These are phyloP conservation scores for Tetrastigma voinierianum DNA, from an alignment of 164 flowering plant species.

Conservation along the genomic window DNA sequence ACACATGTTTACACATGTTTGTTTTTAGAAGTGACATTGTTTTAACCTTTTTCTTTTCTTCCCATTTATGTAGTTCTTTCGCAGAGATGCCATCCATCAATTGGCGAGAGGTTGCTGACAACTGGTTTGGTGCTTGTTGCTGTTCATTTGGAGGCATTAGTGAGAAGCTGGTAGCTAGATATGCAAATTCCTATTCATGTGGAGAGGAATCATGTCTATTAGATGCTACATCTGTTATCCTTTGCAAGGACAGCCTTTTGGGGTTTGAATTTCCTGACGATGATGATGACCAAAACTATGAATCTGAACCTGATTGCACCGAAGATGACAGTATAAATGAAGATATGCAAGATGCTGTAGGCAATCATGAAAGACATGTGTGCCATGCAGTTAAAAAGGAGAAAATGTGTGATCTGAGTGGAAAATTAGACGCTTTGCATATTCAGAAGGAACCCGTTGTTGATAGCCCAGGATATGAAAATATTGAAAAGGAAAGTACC, in stretches of 20 bases:
- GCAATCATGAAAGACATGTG: constrained; percentile 5
- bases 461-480: constrained; percentile 7
- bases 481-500: constrained; percentile 5
- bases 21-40: neutral
- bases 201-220: constrained; percentile 60
- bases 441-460: constrained; percentile 9
- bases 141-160: constrained; percentile 95
- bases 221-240: constrained; percentile 48
- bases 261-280: constrained; percentile 34
- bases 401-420: constrained; percentile 6
- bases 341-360: constrained; percentile 13
- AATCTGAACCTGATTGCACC: constrained; percentile 11
- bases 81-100: constrained; percentile 83
- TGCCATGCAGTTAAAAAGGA: constrained; percentile 11
- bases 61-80: constrained; percentile 44
- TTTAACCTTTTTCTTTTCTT: neutral
- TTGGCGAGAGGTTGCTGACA: constrained; percentile 95
- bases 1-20: neutral
- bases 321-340: constrained; percentile 11
- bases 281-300: constrained; percentile 10
- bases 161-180: constrained; percentile 73
- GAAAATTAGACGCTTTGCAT: constrained; percentile 8
- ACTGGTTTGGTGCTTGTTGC: constrained; percentile 97
- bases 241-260: constrained; percentile 65
- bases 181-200: constrained; percentile 56